Evolutionary conservation across 257 asterid genomes (phyloP), one percentile per base, ranked within the genome.

Genomic region (Echium plantagineum): DNA sequence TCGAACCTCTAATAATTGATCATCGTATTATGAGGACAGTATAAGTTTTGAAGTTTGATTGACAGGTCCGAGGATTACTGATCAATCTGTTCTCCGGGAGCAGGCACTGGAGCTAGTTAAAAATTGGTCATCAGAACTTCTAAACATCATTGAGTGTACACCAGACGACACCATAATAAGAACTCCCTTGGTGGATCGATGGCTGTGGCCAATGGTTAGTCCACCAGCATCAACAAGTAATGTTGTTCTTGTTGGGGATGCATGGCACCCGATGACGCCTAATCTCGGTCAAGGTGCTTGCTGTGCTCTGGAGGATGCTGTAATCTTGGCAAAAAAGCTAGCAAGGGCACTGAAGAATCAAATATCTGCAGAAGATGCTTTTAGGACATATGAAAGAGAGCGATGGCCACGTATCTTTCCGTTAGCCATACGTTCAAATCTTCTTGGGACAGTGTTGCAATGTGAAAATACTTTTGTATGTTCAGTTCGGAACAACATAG

Each of bases 191-290:
- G 89, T 76, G 3, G 96, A 90, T 47, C 69, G 97, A 52, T 90
- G 97, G 97, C 59, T 87, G 51, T 87, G 97, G 97, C 97, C 95
- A 5, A 81, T 77, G 21, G 62, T 80, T 24, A 80, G 73, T 53
- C 94, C 97, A 56, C 72, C 82, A 0, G 83, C 77, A 46, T 85
- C 95, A 15, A 59, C 54, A 9, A 95, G 90, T 16, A 81, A 66
- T n/a, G 86, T 80, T 21, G 93, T 86, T 61, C 83, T 91, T 7
- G 93, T 80, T 21, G 97, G 98, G 0, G 96, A 88, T 47, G 95
- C 97, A 1, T 89, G 96, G 94, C 98, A 91, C 69, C 98, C 98
- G 0, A 91, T 91, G 98, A 91, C 98, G 0, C 94, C 97, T 10
- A 86, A 88, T 71, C 82, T 86, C 0, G 98, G 97, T 21, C 97